Conservation (phyloP, 179 eudicot genomes). For the Corrigiola litoralis region DNA sequence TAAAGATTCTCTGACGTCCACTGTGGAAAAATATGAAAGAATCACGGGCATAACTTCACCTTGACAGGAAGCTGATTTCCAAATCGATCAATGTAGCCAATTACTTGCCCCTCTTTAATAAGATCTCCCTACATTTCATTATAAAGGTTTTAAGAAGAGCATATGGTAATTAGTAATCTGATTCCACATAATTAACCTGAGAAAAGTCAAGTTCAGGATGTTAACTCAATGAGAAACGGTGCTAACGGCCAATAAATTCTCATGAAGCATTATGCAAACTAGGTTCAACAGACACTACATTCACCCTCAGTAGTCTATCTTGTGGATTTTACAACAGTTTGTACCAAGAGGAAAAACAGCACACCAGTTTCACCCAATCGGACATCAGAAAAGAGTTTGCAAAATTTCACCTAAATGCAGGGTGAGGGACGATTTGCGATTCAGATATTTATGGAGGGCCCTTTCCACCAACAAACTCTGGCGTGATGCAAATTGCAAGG, state of each 20-base stretch:
- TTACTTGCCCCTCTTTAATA: constrained; percentile 80
- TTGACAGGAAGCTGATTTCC: constrained; percentile 74
- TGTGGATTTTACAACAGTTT: not conserved
- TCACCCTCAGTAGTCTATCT: not conserved
- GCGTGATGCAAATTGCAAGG: no score
- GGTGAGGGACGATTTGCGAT: no score
- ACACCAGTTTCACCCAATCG: no score
- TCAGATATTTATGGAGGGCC: no score
- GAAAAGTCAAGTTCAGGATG: not conserved
- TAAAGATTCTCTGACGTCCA: not conserved
- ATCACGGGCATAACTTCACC: constrained; percentile 37
- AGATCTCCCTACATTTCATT: constrained; percentile 60
- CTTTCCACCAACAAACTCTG: no score
- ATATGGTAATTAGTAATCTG: not conserved
- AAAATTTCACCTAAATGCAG: no score
- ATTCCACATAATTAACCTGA: not conserved
- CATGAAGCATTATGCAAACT: not conserved
- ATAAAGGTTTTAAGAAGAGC: not conserved
- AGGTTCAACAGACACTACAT: not conserved
- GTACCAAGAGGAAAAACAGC: no score
- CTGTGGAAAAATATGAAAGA: constrained; percentile 2
- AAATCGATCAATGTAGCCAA: constrained; percentile 85
- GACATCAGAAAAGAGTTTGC: no score
- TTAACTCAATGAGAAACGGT: not conserved
- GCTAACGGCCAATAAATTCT: no score